Evolutionary conservation across 768 basidiomycete genomes (phyloP).

Genomic region (Panaeolus cyanescens): DNA sequence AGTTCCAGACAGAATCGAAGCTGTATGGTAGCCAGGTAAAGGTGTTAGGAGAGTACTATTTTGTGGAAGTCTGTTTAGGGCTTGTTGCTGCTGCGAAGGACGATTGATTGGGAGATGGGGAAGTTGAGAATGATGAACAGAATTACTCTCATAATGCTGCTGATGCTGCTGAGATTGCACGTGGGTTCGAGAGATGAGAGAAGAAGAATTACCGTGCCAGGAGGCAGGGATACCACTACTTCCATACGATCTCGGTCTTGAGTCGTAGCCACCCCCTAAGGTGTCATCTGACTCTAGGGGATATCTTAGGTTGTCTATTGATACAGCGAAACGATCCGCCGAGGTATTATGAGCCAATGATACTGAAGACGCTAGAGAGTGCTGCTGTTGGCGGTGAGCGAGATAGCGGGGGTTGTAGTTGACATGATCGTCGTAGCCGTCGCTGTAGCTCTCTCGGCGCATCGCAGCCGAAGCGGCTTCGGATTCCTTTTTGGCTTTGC

Average conservation of each 20-base stretch:
- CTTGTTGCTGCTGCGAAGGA: slow-evolving; percentile 28
- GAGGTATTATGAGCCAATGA: slow-evolving; percentile 24
- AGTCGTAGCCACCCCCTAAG: slow-evolving; percentile 21
- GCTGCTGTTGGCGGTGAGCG: slow-evolving; percentile 22
- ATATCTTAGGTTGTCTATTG: slow-evolving; percentile 34
- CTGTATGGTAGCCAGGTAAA: slow-evolving; percentile 56
- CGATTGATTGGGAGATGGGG: slow-evolving; percentile 27
- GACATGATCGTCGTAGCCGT: slow-evolving; percentile 32
- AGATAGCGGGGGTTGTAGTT: slow-evolving; percentile 29
- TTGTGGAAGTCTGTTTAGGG: slow-evolving; percentile 50
- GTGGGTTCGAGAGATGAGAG: slow-evolving; percentile 11
- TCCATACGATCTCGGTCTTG: slow-evolving; percentile 29
- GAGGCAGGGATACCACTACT: slow-evolving; percentile 29
- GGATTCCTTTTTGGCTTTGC: slow-evolving; percentile 86
- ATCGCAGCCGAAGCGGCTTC: slow-evolving; percentile 30
- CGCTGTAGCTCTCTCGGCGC: slow-evolving; percentile 35
- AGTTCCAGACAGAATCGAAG: slow-evolving; percentile 34
- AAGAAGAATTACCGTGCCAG: slow-evolving; percentile 32
- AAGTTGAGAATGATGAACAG: slow-evolving; percentile 31
- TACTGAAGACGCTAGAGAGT: slow-evolving; percentile 28
- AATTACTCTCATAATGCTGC: slow-evolving; percentile 10
- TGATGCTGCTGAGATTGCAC: slow-evolving; percentile 13
- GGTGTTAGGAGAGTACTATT: slow-evolving; percentile 75
- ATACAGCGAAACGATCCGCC: slow-evolving; percentile 27
- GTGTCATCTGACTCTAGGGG: slow-evolving; percentile 32